Base-by-base conservation (phyloP, 2,329 filamentous ascomycete species). In the Colletotrichum euphorbiae region DNA sequence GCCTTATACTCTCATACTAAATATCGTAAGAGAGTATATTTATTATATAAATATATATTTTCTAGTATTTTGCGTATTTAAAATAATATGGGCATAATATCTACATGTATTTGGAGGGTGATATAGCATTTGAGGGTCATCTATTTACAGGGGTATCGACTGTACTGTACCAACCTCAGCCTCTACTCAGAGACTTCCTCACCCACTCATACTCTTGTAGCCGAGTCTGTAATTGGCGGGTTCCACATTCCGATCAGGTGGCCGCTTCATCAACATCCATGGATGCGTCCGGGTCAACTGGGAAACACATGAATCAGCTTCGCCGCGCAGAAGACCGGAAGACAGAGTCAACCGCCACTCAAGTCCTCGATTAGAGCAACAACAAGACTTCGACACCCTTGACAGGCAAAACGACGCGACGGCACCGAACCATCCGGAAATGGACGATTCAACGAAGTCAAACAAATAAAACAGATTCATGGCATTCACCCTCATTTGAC, bases 401-500 rank as follows among this genome's bases (percentile, higher is more conserved):
- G 15, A 15, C 36, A 33, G 31, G 52, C 40, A 42, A 61, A 3
- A 7, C 33, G 62, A 28, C 17, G 46, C 38, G 38, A 61, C 31
- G 28, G 15, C 36, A 28, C 36, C 38, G 50, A 19, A 11, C 28
- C 24, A 33, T 42, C 9, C 17, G 46, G 28, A 15, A 45, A 42
- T 54, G 28, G 24, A 28, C 46, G 28, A 56, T 21, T 58, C 48
- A 40, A 54, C 28, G 33, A 36, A 6, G 24, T 31, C n/a, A 31
- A 60, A 24, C 36, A 51, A 45, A 21, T 66, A 69, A 69, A 66
- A 60, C 33, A 60, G 54, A 13, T 59, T 19, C 17, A 42, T 33
- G 55, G 33, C 12, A 60, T 55, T 24, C 42, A 17, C 61, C 21
- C 48, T 50, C 61, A 31, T 69, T 50, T 43, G 17, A 40, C 17